phyloP scores from a whole-genome alignment of 2,329 filamentous ascomycete species.

The Paraphoma chrysanthemicola region DNA sequence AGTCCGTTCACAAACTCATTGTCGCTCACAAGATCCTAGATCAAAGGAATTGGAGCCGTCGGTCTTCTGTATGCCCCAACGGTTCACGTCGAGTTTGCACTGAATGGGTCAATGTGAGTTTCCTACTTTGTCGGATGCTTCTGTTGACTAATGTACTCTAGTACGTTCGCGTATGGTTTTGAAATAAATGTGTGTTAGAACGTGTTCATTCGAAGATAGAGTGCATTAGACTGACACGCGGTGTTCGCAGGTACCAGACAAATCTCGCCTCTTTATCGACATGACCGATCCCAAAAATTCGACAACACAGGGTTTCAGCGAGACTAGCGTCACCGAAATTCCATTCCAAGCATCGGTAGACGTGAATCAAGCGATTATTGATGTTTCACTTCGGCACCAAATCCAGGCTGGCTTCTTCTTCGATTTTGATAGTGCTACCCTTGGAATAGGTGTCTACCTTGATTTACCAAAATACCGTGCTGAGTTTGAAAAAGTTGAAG shows the following conservation, averaged over 20 bases:
- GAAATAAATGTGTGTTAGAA: background rate
- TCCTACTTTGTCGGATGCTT: no score
- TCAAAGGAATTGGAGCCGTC: background rate
- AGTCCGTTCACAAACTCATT: background rate
- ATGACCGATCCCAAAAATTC: background rate
- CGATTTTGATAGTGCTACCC: background rate
- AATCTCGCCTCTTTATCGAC: background rate
- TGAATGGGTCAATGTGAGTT: background rate
- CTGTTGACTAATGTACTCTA: background rate
- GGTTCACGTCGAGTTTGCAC: background rate
- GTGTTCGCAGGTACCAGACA: background rate
- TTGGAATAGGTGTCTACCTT: constrained; percentile 5
- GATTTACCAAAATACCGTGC: constrained; percentile 4
- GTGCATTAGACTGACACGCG: no score
- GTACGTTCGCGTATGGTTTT: background rate
- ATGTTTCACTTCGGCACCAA: background rate
- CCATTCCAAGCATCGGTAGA: background rate
- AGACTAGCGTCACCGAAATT: background rate
- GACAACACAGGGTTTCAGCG: background rate
- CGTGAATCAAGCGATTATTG: background rate
- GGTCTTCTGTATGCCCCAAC: background rate
- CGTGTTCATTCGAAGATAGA: no score
- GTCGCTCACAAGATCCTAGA: background rate
- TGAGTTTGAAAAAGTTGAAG: background rate
- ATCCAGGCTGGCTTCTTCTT: background rate